Evolutionary conservation across 768 basidiomycete species (phyloP).

Genomic region (Collybia sp.): DNA sequence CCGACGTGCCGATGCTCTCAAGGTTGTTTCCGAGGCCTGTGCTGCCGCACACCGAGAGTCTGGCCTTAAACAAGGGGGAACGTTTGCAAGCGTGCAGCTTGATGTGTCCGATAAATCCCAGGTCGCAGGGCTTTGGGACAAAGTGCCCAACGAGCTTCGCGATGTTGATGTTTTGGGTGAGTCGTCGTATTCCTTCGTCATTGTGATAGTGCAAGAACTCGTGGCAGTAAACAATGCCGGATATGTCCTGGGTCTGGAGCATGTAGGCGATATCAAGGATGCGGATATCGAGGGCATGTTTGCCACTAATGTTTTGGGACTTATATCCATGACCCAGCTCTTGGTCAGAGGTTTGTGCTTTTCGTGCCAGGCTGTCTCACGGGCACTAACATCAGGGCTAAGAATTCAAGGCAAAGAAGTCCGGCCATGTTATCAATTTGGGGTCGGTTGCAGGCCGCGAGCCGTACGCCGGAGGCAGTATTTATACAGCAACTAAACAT

Average conservation of each 20-base stretch:
- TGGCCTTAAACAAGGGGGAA: constrained; percentile 72
- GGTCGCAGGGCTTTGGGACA: constrained; percentile 63
- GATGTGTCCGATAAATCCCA: constrained; percentile 80
- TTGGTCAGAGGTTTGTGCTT: constrained; percentile 45
- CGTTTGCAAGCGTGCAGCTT: constrained; percentile 64
- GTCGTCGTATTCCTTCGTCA: constrained; percentile 10
- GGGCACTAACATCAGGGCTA: constrained; percentile 2
- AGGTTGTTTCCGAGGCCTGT: constrained; percentile 66
- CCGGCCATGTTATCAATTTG: constrained; percentile 91
- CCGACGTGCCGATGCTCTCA: constrained; percentile 68
- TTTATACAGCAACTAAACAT: constrained; percentile 90
- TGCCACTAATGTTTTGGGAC: constrained; percentile 74
- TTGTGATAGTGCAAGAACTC: not conserved
- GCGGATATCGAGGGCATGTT: constrained; percentile 83
- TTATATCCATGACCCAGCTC: constrained; percentile 81
- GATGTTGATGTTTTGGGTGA: constrained; percentile 81
- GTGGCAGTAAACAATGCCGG: constrained; percentile 71
- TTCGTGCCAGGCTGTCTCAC: too few species aligned
- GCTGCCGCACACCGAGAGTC: constrained; percentile 66
- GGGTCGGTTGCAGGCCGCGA: constrained; percentile 90
- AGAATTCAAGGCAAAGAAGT: constrained; percentile 77
- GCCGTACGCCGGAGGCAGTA: constrained; percentile 84
- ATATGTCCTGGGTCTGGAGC: constrained; percentile 84
- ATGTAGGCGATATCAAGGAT: constrained; percentile 76
- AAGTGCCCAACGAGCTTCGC: constrained; percentile 65